These are phyloP conservation scores for Trichoderma lentiforme DNA, from an alignment of 2,329 filamentous ascomycete species.

Conservation along the genomic window DNA sequence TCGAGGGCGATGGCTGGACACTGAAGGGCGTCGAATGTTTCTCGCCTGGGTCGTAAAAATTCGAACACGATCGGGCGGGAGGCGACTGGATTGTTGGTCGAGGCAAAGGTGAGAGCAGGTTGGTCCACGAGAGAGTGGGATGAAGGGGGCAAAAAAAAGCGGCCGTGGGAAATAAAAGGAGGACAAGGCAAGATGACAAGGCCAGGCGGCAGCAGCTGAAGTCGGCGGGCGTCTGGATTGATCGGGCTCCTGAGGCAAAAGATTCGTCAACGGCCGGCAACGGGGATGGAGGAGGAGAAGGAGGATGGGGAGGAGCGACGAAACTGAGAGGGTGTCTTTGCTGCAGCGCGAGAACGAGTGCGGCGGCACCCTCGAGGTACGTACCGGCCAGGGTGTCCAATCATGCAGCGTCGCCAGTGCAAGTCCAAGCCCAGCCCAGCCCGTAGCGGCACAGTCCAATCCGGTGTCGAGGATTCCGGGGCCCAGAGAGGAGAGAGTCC, in stretches of 20 bases:
- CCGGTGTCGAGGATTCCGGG: constrained; percentile 14
- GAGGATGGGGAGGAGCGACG: constrained; percentile 38
- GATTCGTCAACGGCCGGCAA: constrained; percentile 33
- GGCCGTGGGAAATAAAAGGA: constrained; percentile 18
- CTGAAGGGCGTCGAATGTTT: constrained; percentile 27
- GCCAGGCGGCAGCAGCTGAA: neutral
- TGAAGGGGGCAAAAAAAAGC: constrained; percentile 18
- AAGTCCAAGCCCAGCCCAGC: constrained; percentile 14
- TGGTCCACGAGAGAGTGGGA: constrained; percentile 6
- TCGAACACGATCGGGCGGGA: constrained; percentile 28
- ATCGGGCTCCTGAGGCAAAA: constrained; percentile 1
- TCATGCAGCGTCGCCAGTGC: constrained; percentile 1
- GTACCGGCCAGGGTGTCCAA: constrained; percentile 24
- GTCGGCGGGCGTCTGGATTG: constrained; percentile 10
- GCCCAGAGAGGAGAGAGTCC: neutral
- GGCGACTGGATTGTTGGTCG: constrained; percentile 23
- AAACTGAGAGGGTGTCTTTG: constrained; percentile 28
- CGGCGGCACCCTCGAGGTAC: constrained; percentile 27
- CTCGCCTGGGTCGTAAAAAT: constrained; percentile 33
- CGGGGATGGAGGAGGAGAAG: constrained; percentile 33
- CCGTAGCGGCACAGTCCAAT: constrained; percentile 14
- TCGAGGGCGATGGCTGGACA: constrained; percentile 25
- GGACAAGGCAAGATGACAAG: constrained; percentile 13
- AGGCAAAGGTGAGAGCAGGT: constrained; percentile 1
- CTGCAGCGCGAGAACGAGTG: constrained; percentile 22